Evolutionary conservation across 139 green algal genomes (phyloP).

Genomic region (Picochlorum sp.): DNA sequence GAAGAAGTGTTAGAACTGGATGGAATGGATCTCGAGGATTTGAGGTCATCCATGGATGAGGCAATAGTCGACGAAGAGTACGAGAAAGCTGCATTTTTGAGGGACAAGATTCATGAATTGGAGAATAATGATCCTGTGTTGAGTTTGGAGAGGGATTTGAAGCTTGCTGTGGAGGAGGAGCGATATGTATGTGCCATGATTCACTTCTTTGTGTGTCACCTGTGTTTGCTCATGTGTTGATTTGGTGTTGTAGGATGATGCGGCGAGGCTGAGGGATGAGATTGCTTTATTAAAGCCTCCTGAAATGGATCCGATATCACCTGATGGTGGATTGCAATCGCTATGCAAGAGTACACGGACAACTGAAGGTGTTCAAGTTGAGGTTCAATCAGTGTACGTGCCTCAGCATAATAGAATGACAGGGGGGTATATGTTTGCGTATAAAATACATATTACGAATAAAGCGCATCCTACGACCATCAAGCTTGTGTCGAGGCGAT

Average conservation of each 20-base stretch:
- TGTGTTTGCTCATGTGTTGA: neutral
- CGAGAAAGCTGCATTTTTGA: constrained; percentile 3
- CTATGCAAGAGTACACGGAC: neutral
- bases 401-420: neutral
- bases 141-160: constrained; percentile 12
- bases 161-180: constrained; percentile 7
- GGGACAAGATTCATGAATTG: constrained; percentile 11
- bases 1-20: neutral
- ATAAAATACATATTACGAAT: constrained; percentile 23
- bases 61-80: constrained; percentile 22
- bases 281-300: constrained; percentile 11
- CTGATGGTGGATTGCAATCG: too few relatives aligned
- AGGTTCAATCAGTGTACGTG: constrained; percentile 12
- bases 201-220: too few relatives aligned
- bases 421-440: constrained; percentile 13
- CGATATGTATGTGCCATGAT: neutral
- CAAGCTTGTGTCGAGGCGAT: constrained; percentile 16
- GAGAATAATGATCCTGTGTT: constrained; percentile 9
- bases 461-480: constrained; percentile 13
- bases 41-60: constrained; percentile 5
- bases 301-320: neutral
- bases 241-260: constrained; percentile 7
- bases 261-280: constrained; percentile 13
- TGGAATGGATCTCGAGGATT: neutral
- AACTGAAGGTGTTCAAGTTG: constrained; percentile 22